A percentile compares a stretch with the other conserved stretches of the same genome.
Evolutionary conservation across 495 filamentous ascomycete genomes (phyloP).

Genomic region (Cercophora samala): DNA sequence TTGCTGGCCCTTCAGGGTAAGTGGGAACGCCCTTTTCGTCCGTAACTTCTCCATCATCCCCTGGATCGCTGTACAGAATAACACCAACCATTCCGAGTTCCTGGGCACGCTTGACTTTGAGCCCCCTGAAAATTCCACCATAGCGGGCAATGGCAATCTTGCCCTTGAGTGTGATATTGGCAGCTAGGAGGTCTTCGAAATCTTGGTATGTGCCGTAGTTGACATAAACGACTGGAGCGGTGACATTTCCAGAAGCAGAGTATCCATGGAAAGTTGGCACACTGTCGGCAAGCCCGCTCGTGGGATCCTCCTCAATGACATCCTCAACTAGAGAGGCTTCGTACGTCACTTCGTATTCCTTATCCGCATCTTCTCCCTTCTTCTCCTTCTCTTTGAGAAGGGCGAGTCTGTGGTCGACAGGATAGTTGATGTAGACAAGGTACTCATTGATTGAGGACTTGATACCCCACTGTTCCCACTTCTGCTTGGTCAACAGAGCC

Average conservation of each 20-base stretch:
- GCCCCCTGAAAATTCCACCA: conserved; percentile 78
- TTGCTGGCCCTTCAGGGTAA: conserved; percentile 85
- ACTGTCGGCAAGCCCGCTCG: conserved; percentile 64
- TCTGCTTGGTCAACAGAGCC: conserved; percentile 82
- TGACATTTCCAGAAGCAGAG: conserved; percentile 86
- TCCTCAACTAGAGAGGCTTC: conserved; percentile 84
- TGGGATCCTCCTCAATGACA: conserved; percentile 78
- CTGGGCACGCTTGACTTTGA: conserved; percentile 90
- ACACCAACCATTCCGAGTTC: conserved; percentile 88
- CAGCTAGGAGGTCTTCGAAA: conserved; percentile 75
- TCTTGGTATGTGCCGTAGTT: conserved; percentile 87
- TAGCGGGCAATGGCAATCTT: conserved; percentile 89
- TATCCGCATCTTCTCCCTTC: conserved; percentile 35
- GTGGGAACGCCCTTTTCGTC: conserved; percentile 73
- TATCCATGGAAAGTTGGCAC: conserved; percentile 96
- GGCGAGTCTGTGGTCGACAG: conserved; percentile 71
- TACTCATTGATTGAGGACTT: conserved; percentile 70
- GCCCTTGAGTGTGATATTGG: conserved; percentile 71
- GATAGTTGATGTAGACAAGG: conserved; percentile 90
- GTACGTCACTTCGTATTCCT: conserved; percentile 61
- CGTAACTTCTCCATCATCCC: conserved; percentile 78
- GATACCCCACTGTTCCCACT: conserved; percentile 82
- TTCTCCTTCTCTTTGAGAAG: conserved; percentile 60
- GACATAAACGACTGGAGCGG: conserved; percentile 71
- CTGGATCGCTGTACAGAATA: conserved; percentile 83